These are phyloP conservation scores for Lactuca saligna DNA, from an alignment of 129 eudicot genomes.

Conservation along the genomic window DNA sequence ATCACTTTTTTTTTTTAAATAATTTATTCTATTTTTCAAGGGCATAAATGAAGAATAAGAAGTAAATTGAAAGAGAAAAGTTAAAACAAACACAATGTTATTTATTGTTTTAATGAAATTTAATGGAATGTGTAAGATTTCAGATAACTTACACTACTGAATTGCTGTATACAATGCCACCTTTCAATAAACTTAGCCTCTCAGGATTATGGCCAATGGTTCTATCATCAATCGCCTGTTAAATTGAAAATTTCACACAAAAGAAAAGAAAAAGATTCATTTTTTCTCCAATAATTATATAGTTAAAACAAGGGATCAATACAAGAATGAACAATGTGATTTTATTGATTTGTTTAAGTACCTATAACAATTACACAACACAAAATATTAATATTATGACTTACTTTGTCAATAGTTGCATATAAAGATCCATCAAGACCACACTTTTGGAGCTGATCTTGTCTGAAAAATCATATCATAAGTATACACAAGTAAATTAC, in stretches of 20 bases:
- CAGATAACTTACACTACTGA: conserved; percentile 74
- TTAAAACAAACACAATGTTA: neutral
- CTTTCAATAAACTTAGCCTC: conserved; percentile 79
- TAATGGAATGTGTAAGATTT: conserved; percentile 9
- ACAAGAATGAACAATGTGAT: no score
- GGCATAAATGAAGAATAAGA: neutral
- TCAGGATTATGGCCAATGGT: conserved; percentile 92
- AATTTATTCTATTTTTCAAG: no score
- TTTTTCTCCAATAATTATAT: neutral
- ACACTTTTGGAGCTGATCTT: conserved; percentile 74
- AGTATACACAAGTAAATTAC: conserved; percentile 2
- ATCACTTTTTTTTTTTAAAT: neutral
- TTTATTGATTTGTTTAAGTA: neutral
- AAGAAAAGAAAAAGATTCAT: neutral
- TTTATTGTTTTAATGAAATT: conserved; percentile 2
- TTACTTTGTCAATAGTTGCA: conserved; percentile 70
- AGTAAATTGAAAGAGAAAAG: neutral
- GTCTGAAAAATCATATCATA: conserved; percentile 38
- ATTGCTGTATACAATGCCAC: conserved; percentile 83
- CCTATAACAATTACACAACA: conserved; percentile 7
- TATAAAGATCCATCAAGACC: conserved; percentile 85
- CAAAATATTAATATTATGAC: conserved; percentile 11
- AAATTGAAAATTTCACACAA: conserved; percentile 9
- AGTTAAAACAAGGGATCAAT: neutral
- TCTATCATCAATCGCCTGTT: conserved; percentile 86